Conservation (phyloP, 2,329 filamentous ascomycete genomes). For the Coccinonectria pachysandricola region DNA sequence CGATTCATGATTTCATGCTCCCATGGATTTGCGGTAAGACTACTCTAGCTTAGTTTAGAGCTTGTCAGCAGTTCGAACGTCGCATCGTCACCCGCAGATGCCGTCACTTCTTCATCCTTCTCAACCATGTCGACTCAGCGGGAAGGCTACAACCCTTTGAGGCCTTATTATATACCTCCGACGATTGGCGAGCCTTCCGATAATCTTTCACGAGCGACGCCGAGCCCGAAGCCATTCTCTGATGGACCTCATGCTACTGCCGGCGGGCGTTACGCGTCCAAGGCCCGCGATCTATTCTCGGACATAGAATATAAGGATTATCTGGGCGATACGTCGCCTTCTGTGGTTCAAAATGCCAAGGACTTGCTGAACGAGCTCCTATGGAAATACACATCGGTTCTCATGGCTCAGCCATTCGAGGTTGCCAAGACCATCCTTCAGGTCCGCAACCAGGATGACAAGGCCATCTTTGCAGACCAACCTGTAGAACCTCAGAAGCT, state of each 20-base stretch:
- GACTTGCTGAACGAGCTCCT: constrained; percentile 73
- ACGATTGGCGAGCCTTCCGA: constrained; percentile 40
- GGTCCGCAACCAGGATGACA: constrained; percentile 49
- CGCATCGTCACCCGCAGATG: no score
- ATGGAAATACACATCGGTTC: constrained; percentile 83
- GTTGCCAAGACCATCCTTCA: constrained; percentile 92
- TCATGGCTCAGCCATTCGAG: constrained; percentile 93
- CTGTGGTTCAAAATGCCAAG: constrained; percentile 62
- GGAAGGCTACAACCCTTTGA: constrained; percentile 50
- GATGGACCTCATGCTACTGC: constrained; percentile 32
- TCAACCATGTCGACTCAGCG: constrained; percentile 34
- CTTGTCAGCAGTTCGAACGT: constrained; percentile 10
- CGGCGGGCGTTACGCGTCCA: constrained; percentile 28
- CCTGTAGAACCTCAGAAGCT: constrained; percentile 14
- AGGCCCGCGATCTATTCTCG: constrained; percentile 75
- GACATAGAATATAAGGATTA: constrained; percentile 92
- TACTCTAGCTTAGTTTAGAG: no score
- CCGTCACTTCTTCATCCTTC: no score
- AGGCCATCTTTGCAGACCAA: constrained; percentile 22
- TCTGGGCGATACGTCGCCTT: constrained; percentile 65
- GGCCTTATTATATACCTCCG: constrained; percentile 59
- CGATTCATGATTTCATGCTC: constrained; percentile 25
- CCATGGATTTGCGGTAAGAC: constrained; percentile 13
- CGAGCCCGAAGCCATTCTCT: constrained; percentile 35
- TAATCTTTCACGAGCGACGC: constrained; percentile 21